Base-by-base conservation (phyloP, 2,329 filamentous ascomycete genomes). In the Phymatotrichopsis omnivora region DNA sequence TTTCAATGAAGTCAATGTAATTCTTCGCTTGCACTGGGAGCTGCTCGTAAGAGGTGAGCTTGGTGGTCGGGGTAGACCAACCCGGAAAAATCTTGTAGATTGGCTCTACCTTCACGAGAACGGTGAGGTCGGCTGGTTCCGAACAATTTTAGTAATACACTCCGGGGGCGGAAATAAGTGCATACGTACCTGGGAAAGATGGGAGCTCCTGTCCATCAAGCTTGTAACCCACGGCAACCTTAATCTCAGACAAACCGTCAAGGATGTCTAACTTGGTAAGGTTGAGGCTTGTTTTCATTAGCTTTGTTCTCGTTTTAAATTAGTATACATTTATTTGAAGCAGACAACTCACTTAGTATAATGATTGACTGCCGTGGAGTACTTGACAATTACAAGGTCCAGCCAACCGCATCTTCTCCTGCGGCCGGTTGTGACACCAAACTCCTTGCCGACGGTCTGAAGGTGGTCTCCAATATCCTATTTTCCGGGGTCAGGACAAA, bases 161-260 rank as follows among this genome's bases (percentile, higher is more conserved):
- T 24, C 11, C 2, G 17, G 10, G 6, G n/a, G 19, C 8, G 11
- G 20, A 8, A 17, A 10, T 24, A 16, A 12, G 24, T 14, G 23
- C n/a, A 14, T 7, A 28, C 5, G 7, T 41, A 52, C 49, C 50
- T 25, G 71, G 82, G 70, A 82, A 85, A 10, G 71, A 75, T 14
- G 73, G 68, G 8, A 81, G 63, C 44, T 67, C 65, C 58, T 72
- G 60, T 23, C 69, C 69, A 30, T 62, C 58, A 42, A 68, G 62
- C 57, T 70, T 71, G 66, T 93, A 93, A 2, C 75, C 77, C 11
- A 81, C 74, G 14, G 81, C 82, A 39, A 84, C 70, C 63, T 86
- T 82, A 64, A 93, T 73, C 58, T 76, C 78, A 7, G 74, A 69
- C 61, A 93, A 85, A 24, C 74, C 74, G 61, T 86, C 82, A 12